These are phyloP conservation scores for Cruciata laevipes DNA, from an alignment of 257 asterid genomes.

Conservation along the genomic window DNA sequence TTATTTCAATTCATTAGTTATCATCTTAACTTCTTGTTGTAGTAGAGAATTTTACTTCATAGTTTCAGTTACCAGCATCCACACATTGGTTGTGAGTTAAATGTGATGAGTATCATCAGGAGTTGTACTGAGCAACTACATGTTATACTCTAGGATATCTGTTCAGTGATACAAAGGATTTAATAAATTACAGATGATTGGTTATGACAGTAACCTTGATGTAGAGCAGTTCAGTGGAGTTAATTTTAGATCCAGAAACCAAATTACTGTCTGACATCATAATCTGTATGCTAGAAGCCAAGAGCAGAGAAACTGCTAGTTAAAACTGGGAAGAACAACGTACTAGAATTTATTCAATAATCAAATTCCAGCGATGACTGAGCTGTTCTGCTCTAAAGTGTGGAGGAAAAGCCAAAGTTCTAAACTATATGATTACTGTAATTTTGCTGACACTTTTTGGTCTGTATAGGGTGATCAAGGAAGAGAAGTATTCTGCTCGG, in stretches of 20 bases:
- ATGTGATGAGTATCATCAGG: not conserved
- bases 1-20: not conserved
- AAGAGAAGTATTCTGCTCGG: conserved; percentile 73
- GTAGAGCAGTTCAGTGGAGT: not conserved
- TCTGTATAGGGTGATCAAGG: conserved; percentile 55
- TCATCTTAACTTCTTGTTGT: not conserved
- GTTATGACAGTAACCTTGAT: not conserved
- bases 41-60: not conserved
- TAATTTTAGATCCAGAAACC: not conserved
- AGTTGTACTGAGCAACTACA: not conserved
- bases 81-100: not conserved
- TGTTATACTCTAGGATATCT: not conserved
- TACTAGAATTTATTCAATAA: not conserved
- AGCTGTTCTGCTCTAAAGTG: not conserved
- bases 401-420: too few relatives aligned
- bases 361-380: too few relatives aligned
- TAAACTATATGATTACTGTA: not conserved
- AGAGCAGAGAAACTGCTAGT: not conserved
- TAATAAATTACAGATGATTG: not conserved
- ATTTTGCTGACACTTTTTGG: conserved; percentile 9
- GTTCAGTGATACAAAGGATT: not conserved
- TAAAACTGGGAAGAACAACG: not conserved
- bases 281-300: not conserved
- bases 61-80: not conserved
- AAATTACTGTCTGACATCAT: not conserved